phyloP scores from a whole-genome alignment of 306 rosid species.

The Acacia crassicarpa region DNA sequence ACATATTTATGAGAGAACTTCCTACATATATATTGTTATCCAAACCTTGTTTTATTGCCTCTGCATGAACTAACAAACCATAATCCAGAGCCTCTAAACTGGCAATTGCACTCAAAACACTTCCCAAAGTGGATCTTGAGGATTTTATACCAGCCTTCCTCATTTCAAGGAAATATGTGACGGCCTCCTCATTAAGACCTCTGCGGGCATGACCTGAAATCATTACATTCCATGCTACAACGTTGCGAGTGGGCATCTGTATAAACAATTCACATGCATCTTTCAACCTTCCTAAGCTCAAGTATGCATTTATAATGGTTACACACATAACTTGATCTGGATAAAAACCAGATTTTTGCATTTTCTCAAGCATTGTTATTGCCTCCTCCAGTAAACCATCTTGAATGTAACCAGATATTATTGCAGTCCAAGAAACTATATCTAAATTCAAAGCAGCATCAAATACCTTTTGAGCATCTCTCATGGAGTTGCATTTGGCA shows the following conservation, averaged over 20 bases:
- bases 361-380: constrained; percentile 53
- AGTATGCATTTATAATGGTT: constrained; percentile 61
- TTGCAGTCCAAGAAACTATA: constrained; percentile 61
- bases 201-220: constrained; percentile 79
- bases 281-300: constrained; percentile 45
- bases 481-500: constrained; percentile 54
- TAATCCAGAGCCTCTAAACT: constrained; percentile 38
- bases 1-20: constrained; percentile 88
- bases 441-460: constrained; percentile 45
- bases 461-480: constrained; percentile 50
- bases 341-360: constrained; percentile 46
- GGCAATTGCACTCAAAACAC: constrained; percentile 76
- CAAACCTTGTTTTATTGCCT: constrained; percentile 69
- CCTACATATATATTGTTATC: constrained; percentile 76
- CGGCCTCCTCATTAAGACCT: constrained; percentile 49
- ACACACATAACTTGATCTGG: constrained; percentile 60
- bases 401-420: constrained; percentile 64
- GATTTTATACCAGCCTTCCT: constrained; percentile 51
- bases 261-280: constrained; percentile 55
- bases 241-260: constrained; percentile 51
- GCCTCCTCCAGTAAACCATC: constrained; percentile 59
- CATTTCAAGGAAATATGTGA: constrained; percentile 56
- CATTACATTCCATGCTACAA: constrained; percentile 89
- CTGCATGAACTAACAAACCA: constrained; percentile 71
- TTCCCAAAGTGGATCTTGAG: constrained; percentile 84